Percentiles rank a stretch among this genome's conserved stretches.
phyloP scores from a whole-genome alignment of 2,329 filamentous ascomycete species.

The Sporothrix variecibatus region DNA sequence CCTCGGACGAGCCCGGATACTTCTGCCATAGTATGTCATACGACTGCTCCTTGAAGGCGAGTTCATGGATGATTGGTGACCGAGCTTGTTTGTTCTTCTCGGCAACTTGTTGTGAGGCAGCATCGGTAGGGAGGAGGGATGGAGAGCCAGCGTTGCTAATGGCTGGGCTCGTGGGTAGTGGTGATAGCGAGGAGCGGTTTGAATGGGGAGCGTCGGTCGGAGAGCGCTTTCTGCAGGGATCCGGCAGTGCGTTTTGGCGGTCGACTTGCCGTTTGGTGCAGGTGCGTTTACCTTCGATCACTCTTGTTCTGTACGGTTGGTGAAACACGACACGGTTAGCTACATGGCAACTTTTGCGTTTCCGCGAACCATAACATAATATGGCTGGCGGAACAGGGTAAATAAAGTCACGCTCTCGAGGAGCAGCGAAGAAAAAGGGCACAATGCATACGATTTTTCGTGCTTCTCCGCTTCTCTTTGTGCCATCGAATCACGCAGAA shows the following conservation, averaged over 20 bases:
- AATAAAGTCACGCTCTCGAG: neutral
- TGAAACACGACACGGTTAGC: slow-evolving; percentile 27
- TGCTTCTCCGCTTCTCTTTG: slow-evolving; percentile 48
- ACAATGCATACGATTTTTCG: slow-evolving; percentile 46
- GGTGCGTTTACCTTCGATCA: slow-evolving; percentile 38
- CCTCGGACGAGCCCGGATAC: slow-evolving; percentile 51
- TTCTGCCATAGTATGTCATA: slow-evolving; percentile 52
- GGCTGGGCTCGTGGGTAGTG: slow-evolving; percentile 58
- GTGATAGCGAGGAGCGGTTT: slow-evolving; percentile 28
- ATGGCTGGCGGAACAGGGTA: neutral
- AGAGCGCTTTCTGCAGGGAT: slow-evolving; percentile 31
- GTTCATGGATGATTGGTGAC: slow-evolving; percentile 59
- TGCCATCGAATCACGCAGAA: slow-evolving; percentile 49
- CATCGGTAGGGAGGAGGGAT: slow-evolving; percentile 50
- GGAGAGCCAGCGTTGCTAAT: slow-evolving; percentile 58
- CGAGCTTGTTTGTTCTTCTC: slow-evolving; percentile 48
- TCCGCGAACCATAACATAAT: slow-evolving; percentile 19
- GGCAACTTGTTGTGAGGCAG: slow-evolving; percentile 56
- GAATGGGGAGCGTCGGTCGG: slow-evolving; percentile 30
- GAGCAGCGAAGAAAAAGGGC: neutral
- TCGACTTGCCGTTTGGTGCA: slow-evolving; percentile 30
- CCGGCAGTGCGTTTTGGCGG: slow-evolving; percentile 31
- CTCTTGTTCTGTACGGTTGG: slow-evolving; percentile 41
- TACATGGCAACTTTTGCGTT: slow-evolving; percentile 21
- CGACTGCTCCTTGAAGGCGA: slow-evolving; percentile 56